Base-by-base conservation (phyloP, 2,329 filamentous ascomycete species). In the Trichoderma koningiopsis region DNA sequence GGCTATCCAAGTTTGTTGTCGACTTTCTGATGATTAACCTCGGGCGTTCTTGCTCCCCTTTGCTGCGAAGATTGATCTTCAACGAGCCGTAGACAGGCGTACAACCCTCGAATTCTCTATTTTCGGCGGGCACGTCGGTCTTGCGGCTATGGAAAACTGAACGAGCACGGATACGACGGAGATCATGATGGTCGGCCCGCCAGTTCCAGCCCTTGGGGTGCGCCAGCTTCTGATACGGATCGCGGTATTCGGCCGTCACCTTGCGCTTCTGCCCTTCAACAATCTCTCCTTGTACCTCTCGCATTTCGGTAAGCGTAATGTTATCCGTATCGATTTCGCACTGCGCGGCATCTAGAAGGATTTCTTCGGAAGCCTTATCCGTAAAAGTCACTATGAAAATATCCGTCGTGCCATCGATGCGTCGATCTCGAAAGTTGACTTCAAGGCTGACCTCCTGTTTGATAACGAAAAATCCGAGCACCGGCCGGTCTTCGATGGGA, bases 361-460 rank as follows among this genome's bases (percentile, higher is more conserved):
- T 83, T 64, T 86, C 84, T 58, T 86, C 82, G 52, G 90, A 82
- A 49, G 90, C 47, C 64, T 88, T 87, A 70, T 88, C 81, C 74
- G 84, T 84, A 70, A 87, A 83, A 69, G 86, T 83, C 73, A 91
- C 90, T 66, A 98, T 88, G 35, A 90, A 91, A 74, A 99, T 91
- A 73, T 94, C 91, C 10, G 92, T 93, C 72, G 88, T 91, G 62
- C 96, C 96, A 71, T 87, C 89, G 75, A 98, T 82, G 76, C 85
- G 87, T 79, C 90, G 91, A 66, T 87, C 88, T 72, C 87, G 86
- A 78, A 99, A 96, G 81, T 97, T 92, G 77, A 99, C 85, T 75
- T 98, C 94, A 70, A 99, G 85, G 75, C 94, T 91, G 61, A 99
- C 90, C 78, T 92, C 92, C 81, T 98, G 95, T 81, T 94, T 91